These are phyloP conservation scores for Catharanthus roseus DNA, from an alignment of 257 asterid genomes.

Conservation along the genomic window DNA sequence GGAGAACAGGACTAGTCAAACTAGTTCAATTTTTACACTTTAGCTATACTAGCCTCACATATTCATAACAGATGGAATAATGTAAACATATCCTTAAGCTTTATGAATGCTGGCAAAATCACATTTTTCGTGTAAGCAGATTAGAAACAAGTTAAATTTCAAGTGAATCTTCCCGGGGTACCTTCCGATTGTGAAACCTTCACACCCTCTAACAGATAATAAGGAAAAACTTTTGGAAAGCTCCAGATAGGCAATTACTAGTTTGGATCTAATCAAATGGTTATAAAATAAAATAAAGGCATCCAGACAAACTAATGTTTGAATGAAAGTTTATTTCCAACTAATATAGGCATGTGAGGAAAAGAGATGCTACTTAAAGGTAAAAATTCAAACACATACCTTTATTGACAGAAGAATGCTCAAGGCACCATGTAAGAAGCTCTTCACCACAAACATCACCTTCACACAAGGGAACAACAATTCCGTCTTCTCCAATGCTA, in stretches of 20 bases:
- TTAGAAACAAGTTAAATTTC: neutral
- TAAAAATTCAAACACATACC: slow-evolving; percentile 32
- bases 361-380: neutral
- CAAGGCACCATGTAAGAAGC: slow-evolving; percentile 94
- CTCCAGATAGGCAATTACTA: neutral
- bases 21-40: neutral
- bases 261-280: neutral
- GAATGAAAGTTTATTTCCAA: neutral
- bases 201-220: too few species aligned
- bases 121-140: neutral
- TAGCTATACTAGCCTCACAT: neutral
- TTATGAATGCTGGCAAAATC: too few species aligned
- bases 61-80: too few species aligned
- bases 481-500: slow-evolving; percentile 67
- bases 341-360: neutral
- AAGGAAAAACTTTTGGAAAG: neutral
- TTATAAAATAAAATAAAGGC: neutral
- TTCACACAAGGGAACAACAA: slow-evolving; percentile 49
- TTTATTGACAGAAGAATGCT: slow-evolving; percentile 73
- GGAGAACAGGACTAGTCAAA: too few species aligned
- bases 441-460: slow-evolving; percentile 94
- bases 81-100: too few species aligned
- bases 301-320: neutral
- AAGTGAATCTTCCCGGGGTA: neutral
- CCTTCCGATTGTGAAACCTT: neutral